These are phyloP conservation scores for Apiospora marii DNA, from an alignment of 2,329 filamentous ascomycete species.

Conservation along the genomic window DNA sequence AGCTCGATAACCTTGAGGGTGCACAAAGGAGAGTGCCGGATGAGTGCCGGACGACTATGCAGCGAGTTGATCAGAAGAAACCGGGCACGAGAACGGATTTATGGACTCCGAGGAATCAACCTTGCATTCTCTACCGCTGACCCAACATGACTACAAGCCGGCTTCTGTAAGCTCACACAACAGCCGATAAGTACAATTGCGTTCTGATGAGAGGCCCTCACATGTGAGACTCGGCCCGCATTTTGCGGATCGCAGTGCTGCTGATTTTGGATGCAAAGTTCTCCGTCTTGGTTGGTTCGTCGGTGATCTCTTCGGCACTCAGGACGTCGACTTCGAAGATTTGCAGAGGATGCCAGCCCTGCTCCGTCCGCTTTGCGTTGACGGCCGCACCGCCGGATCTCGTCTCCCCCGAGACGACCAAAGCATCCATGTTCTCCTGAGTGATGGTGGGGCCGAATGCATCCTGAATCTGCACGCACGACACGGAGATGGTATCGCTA, in stretches of 20 bases:
- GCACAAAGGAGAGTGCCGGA: background rate
- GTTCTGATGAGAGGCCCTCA: background rate
- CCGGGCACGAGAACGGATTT: background rate
- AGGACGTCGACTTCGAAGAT: constrained; percentile 92
- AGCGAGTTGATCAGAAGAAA: background rate
- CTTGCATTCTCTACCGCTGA: background rate
- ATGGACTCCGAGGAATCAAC: background rate
- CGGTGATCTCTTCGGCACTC: constrained; percentile 67
- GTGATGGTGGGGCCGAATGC: constrained; percentile 91
- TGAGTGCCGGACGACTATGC: background rate
- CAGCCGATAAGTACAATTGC: background rate
- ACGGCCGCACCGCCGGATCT: constrained; percentile 83
- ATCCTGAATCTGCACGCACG: constrained; percentile 86
- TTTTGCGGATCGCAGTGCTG: constrained; percentile 81
- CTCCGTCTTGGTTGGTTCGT: constrained; percentile 53
- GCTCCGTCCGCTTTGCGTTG: constrained; percentile 80
- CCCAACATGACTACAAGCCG: background rate
- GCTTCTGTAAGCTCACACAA: background rate
- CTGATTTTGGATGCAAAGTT: constrained; percentile 87
- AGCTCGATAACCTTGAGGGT: background rate
- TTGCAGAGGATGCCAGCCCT: constrained; percentile 78
- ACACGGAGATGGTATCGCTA: constrained; percentile 68
- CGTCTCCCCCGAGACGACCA: constrained; percentile 91
- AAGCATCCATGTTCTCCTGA: constrained; percentile 76
- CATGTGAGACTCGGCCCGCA: constrained; percentile 35